Conservation (phyloP, 768 basidiomycete genomes). For the Pulveroboletus sp. region DNA sequence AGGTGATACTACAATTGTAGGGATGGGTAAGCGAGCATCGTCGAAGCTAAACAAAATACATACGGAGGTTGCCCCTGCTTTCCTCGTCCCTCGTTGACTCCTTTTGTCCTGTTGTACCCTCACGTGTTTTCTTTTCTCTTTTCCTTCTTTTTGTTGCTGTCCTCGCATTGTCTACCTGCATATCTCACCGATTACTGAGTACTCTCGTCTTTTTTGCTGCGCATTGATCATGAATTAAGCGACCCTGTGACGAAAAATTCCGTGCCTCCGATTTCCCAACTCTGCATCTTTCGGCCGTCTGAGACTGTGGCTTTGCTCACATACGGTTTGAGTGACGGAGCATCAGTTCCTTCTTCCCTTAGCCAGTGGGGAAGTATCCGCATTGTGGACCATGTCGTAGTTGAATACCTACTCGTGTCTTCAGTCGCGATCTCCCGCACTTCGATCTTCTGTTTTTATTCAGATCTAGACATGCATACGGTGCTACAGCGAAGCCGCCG, state of each 20-base stretch:
- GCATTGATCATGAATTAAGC: background rate
- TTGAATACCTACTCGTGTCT: too few relatives aligned
- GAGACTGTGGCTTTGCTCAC: background rate
- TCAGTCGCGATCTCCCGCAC: too few relatives aligned
- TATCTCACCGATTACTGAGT: background rate
- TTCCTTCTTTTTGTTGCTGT: background rate
- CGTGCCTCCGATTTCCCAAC: too few relatives aligned
- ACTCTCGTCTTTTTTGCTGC: conserved; percentile 1
- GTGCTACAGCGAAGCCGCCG: too few relatives aligned
- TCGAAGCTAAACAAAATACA: background rate
- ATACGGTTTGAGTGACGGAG: too few relatives aligned
- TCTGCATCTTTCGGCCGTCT: background rate
- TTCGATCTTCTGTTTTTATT: too few relatives aligned
- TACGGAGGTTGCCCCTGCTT: background rate
- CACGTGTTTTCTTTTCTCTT: background rate
- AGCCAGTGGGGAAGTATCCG: too few relatives aligned
- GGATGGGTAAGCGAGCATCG: background rate
- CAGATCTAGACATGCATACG: too few relatives aligned
- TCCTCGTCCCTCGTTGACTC: background rate
- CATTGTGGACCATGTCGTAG: too few relatives aligned
- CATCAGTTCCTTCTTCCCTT: too few relatives aligned
- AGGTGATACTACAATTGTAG: background rate
- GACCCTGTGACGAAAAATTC: background rate
- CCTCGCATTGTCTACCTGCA: conserved; percentile 3
- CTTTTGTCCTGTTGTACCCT: background rate